Conservation (phyloP, 176 grass and related monocot genomes). For the Musa beccarii region DNA sequence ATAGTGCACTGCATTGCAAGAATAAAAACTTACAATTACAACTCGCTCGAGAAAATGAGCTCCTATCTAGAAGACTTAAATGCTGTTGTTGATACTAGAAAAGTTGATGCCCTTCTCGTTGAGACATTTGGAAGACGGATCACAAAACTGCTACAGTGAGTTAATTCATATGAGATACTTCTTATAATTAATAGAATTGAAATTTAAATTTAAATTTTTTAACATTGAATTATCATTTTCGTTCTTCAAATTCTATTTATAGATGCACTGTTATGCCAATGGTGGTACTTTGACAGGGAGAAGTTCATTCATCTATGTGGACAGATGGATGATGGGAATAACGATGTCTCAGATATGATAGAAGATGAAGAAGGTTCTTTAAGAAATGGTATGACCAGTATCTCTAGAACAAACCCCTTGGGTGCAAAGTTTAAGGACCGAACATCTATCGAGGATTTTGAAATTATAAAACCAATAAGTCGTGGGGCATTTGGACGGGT, state of each 20-base stretch:
- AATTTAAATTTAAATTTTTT: background rate
- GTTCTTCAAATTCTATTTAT: background rate
- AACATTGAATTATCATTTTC: background rate
- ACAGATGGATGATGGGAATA: constrained; percentile 60
- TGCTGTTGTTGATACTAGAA: constrained; percentile 82
- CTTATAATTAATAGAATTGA: too few species aligned
- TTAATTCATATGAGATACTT: background rate
- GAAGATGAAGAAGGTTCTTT: constrained; percentile 38
- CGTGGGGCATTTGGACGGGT: constrained; percentile 81
- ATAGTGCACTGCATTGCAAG: constrained; percentile 52
- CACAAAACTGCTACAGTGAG: constrained; percentile 79
- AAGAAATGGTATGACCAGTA: constrained; percentile 32
- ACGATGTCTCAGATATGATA: constrained; percentile 36
- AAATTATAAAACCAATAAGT: constrained; percentile 96
- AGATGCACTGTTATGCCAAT: constrained; percentile 7
- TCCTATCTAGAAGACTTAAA: constrained; percentile 80
- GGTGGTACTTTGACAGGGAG: constrained; percentile 48
- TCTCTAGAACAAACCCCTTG: constrained; percentile 6
- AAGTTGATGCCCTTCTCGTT: constrained; percentile 83
- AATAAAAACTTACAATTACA: constrained; percentile 51
- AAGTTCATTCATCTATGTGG: constrained; percentile 88
- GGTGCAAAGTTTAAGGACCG: constrained; percentile 63
- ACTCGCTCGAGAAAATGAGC: constrained; percentile 66
- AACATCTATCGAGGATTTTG: constrained; percentile 95
- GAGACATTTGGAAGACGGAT: constrained; percentile 90